Percentiles rank a stretch among this genome's conserved stretches.
phyloP scores from a whole-genome alignment of 352 stramenopile genomes.

The Phytophthora hibernalis region DNA sequence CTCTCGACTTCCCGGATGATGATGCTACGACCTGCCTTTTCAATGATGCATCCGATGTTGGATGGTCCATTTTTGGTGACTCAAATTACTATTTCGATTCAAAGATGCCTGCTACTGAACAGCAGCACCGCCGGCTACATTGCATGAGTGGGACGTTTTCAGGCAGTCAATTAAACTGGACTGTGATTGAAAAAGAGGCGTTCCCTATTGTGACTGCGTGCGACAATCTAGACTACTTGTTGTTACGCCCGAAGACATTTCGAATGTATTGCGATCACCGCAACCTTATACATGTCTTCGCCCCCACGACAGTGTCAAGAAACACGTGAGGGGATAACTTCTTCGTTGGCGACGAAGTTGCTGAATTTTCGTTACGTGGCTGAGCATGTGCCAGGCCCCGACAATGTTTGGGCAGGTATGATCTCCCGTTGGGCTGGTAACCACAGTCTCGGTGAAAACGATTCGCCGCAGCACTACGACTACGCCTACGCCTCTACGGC shows the following conservation, averaged over 20 bases:
- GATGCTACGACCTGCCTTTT: background rate
- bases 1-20: slow-evolving; percentile 1
- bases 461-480: background rate
- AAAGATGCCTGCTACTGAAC: background rate
- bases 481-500: background rate
- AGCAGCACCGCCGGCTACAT: background rate
- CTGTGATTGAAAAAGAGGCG: too few species aligned
- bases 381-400: slow-evolving; percentile 10
- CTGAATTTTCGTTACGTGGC: slow-evolving; percentile 25
- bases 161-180: background rate
- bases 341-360: too few species aligned
- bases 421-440: slow-evolving; percentile 13
- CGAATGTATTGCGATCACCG: too few species aligned
- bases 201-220: too few species aligned
- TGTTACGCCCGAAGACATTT: too few species aligned
- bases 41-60: slow-evolving; percentile 1
- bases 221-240: too few species aligned
- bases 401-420: slow-evolving; percentile 20
- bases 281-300: too few species aligned
- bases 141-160: slow-evolving; percentile 2
- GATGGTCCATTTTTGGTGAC: background rate
- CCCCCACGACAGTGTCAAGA: too few species aligned
- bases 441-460: slow-evolving; percentile 2
- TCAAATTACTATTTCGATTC: background rate
- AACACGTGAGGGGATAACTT: too few species aligned